Evolutionary conservation across 1,284 basidiomycete species (phyloP).

Genomic region (Spongiforma sp.): DNA sequence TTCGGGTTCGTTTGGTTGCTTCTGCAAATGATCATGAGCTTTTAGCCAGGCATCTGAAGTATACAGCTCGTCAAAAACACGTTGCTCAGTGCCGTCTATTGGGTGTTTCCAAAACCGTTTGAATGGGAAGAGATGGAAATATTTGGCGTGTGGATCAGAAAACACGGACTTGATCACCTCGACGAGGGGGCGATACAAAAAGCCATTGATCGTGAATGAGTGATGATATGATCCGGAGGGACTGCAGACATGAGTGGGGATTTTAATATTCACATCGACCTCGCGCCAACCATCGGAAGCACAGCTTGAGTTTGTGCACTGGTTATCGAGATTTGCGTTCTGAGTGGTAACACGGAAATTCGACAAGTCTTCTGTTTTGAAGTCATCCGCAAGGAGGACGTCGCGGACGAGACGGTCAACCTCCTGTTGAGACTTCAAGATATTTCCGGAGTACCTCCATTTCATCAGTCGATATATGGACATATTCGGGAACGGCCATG

Average conservation of each 20-base stretch:
- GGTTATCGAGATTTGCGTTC: background rate
- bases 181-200: conserved; percentile 16
- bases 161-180: conserved; percentile 18
- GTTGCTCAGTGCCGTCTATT: background rate
- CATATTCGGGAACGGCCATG: conserved; percentile 25
- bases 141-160: background rate
- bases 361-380: conserved; percentile 12
- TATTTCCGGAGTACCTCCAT: conserved; percentile 21
- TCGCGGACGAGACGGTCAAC: conserved; percentile 5
- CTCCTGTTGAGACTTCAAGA: conserved; percentile 15
- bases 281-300: conserved; percentile 21
- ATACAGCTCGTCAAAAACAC: background rate
- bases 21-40: background rate
- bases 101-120: background rate
- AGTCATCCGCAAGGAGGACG: conserved; percentile 16
- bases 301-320: background rate
- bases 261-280: conserved; percentile 11
- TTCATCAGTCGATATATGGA: conserved; percentile 21
- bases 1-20: conserved; percentile 1
- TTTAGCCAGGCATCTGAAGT: background rate
- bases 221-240: background rate
- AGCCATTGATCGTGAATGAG: conserved; percentile 7
- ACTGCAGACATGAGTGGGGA: conserved; percentile 11
- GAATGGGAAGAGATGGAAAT: background rate
- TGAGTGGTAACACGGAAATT: conserved; percentile 8